Evolutionary conservation across 2,329 filamentous ascomycete genomes (phyloP), one percentile per base, ranked within the genome.

Genomic region (Fusarium nelsonii): DNA sequence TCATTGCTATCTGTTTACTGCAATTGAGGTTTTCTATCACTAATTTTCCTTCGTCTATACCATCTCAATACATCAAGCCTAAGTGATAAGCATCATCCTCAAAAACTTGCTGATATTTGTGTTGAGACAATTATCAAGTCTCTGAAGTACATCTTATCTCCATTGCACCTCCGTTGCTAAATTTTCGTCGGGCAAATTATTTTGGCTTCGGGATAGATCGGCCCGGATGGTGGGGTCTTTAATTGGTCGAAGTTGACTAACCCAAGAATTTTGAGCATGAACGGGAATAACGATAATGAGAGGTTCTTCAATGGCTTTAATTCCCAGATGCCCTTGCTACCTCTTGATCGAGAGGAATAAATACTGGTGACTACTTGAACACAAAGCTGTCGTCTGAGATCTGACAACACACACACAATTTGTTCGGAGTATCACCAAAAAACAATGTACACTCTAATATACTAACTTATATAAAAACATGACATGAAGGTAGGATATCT

Each of bases 101-200:
- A 39, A 26, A 15, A 58, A 68, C 58, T 65, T 54, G 33, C 54
- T 68, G 59, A 65, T 51, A 54, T 65, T 65, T 70, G 54, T 68
- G 68, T 70, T 69, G 68, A 70, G 67, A 70, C 43, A 70, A 70
- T 70, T 70, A 65, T 50, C 45, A 37, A 63, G 46, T 59, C 34
- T 26, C 46, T 56, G 16, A 65, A 64, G 67, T 68, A 70, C 61
- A 48, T 68, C 43, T 58, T 68, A 49, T 61, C 54, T 56, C 49
- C 52, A 49, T 55, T 36, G 41, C 39, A 32, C 58, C 46, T 43
- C 48, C 18, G 65, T 54, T 49, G 65, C 48, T 55, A 59, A 58
- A 60, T 70, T 70, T 64, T 55, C 53, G 54, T 36, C 41, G 46
- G 49, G 39, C 58, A 50, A 63, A 58, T 67, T 68, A 55, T 63